A percentile compares a stretch with the other conserved stretches of the same genome.
phyloP scores from a whole-genome alignment of 2,329 filamentous ascomycete species.

The Bipolaris zeicola region DNA sequence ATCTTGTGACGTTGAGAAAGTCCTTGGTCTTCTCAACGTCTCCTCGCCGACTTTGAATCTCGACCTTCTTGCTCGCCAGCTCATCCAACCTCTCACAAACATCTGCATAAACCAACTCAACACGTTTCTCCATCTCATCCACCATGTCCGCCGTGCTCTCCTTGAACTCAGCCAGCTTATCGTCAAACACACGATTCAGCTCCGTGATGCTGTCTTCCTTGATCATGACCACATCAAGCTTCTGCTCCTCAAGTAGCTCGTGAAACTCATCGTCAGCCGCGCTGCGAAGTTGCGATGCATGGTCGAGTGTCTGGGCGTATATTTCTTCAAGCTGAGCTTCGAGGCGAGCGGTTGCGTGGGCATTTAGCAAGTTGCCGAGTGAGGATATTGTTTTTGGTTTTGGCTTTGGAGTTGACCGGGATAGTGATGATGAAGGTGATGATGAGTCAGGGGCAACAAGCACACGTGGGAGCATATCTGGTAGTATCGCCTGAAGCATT shows the following conservation, averaged over 20 bases:
- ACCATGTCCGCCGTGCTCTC: constrained; percentile 5
- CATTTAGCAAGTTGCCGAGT: constrained; percentile 11
- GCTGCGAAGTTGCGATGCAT: constrained; percentile 11
- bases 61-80: neutral
- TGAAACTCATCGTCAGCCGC: constrained; percentile 15
- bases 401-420: neutral
- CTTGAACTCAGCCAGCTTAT: constrained; percentile 9
- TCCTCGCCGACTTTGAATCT: neutral
- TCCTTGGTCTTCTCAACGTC: neutral
- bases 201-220: constrained; percentile 11
- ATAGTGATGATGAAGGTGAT: neutral
- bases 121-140: constrained; percentile 1
- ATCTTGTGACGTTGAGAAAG: neutral
- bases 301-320: constrained; percentile 9
- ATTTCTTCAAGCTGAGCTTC: constrained; percentile 6
- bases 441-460: neutral
- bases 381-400: neutral
- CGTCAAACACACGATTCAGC: constrained; percentile 1
- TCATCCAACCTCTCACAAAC: neutral
- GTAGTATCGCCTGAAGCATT: constrained; percentile 4
- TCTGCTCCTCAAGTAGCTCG: constrained; percentile 14
- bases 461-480: constrained; percentile 8
- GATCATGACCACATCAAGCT: constrained; percentile 1
- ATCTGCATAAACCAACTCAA: neutral
- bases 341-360: neutral